These are phyloP conservation scores for Peribolospora baueri DNA, from an alignment of 768 basidiomycete genomes.

Conservation along the genomic window DNA sequence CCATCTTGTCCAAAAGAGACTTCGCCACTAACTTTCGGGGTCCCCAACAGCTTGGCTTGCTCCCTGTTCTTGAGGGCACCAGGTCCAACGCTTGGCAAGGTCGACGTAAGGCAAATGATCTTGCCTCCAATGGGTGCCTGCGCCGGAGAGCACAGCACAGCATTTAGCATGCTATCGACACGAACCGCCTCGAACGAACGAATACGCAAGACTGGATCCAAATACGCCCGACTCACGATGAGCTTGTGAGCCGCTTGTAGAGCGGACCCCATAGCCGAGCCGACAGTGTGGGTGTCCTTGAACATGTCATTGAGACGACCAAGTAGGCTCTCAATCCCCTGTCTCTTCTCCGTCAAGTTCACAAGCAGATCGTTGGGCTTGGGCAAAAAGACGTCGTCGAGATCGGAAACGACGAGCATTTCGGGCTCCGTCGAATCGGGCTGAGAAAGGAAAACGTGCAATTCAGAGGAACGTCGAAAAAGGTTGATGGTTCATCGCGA, in stretches of 20 bases:
- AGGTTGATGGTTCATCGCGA: not conserved
- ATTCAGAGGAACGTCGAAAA: not conserved
- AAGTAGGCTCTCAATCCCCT: slow-evolving; percentile 55
- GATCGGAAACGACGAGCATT: slow-evolving; percentile 93
- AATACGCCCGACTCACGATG: slow-evolving; percentile 31
- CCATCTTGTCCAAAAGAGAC: not conserved
- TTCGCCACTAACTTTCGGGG: slow-evolving; percentile 40
- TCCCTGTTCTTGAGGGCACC: slow-evolving; percentile 89
- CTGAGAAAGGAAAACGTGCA: slow-evolving; percentile 1
- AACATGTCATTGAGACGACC: slow-evolving; percentile 85
- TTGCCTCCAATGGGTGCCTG: slow-evolving; percentile 85
- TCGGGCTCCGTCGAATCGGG: slow-evolving; percentile 37
- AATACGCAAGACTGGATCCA: not conserved
- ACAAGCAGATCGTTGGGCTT: slow-evolving; percentile 91
- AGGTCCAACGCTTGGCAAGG: slow-evolving; percentile 62
- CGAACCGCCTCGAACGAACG: not conserved
- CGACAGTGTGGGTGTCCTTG: slow-evolving; percentile 77
- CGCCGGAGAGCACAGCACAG: not conserved
- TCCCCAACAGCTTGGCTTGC: slow-evolving; percentile 86
- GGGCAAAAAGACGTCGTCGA: slow-evolving; percentile 91
- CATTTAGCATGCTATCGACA: not conserved
- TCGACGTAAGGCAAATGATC: slow-evolving; percentile 62
- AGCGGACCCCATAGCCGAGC: slow-evolving; percentile 82
- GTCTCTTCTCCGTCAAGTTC: slow-evolving; percentile 63
- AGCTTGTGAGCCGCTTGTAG: slow-evolving; percentile 88